Evolutionary conservation across 306 rosid species (phyloP), one percentile per base, ranked within the genome.

Genomic region (Acmispon strigosus): DNA sequence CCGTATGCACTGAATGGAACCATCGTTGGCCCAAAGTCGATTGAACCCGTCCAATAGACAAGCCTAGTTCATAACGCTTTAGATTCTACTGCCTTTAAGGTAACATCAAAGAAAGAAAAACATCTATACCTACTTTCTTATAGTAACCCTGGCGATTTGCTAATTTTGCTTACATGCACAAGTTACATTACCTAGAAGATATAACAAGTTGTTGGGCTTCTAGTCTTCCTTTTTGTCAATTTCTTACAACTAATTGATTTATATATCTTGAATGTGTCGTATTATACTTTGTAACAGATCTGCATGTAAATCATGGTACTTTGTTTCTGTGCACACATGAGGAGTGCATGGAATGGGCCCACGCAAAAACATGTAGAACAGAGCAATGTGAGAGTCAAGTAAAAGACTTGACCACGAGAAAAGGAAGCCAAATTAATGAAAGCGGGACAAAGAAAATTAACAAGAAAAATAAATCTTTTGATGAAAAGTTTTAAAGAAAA

Each of bases 261-360:
- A 61, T 37, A 27, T 24, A 32, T 49, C 32, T 7, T 12, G 22
- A 78, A 59, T n/a, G n/a, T n/a, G n/a, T n/a, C n/a, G n/a, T n/a
- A n/a, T n/a, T n/a, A n/a, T n/a, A n/a, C n/a, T n/a, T 50, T 66
- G 75, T 41, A 58, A 41, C 54, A 29, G 54, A 50, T 66, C 58
- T 59, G 72, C 75, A 61, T 66, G 75, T 62, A 56, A 12, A 17
- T 56, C 55, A 57, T 42, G 66, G 61, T 78, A 50, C 78, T 59
- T 73, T 22, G 82, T 34, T 61, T 32, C 58, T 66, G 75, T 58
- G 75, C 42, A 49, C 66, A 50, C 59, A 65, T 29, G 59, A 78
- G 59, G 69, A 47, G 20, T 72, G 78, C 74, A 78, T 48, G 78
- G 49, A 65, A 24, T 68, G 70, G 75, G 68, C 47, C 71, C 59